phyloP scores from a whole-genome alignment of 192 early-diverging fungal genomes.

The Coemansia nantahalensis region DNA sequence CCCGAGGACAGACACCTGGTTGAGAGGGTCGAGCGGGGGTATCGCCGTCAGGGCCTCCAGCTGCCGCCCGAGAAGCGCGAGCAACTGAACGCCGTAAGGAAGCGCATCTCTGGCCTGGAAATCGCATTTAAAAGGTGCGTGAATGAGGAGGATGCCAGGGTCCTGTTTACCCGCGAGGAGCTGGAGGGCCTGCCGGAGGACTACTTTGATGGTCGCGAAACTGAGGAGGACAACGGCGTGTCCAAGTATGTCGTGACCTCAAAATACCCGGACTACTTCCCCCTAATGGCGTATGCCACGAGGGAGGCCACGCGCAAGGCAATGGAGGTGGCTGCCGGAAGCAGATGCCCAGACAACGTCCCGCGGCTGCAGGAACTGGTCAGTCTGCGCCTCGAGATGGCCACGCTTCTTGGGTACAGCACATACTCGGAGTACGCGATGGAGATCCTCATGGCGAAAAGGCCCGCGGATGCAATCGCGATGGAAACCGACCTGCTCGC shows the following conservation, averaged over 20 bases:
- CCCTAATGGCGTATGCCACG: conserved; percentile 48
- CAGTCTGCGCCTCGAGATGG: no score
- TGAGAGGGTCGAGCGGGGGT: conserved; percentile 58
- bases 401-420: no score
- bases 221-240: conserved; percentile 16
- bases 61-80: conserved; percentile 57
- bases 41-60: conserved; percentile 61
- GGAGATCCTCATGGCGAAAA: no score
- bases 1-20: conserved; percentile 62
- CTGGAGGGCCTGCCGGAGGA: conserved; percentile 65
- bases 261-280: conserved; percentile 55
- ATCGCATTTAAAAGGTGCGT: conserved; percentile 62
- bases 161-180: conserved; percentile 49
- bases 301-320: conserved; percentile 52
- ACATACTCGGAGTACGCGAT: no score
- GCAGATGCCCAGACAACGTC: no score
- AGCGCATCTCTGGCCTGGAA: conserved; percentile 48
- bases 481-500: no score
- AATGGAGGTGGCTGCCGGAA: no score
- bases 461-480: no score
- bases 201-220: conserved; percentile 44
- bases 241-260: conserved; percentile 56
- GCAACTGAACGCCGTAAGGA: conserved; percentile 55
- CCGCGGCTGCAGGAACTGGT: no score
- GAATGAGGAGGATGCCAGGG: conserved; percentile 50